Evolutionary conservation across 495 filamentous ascomycete species (phyloP).

Genomic region (Trichocladium antarcticum): DNA sequence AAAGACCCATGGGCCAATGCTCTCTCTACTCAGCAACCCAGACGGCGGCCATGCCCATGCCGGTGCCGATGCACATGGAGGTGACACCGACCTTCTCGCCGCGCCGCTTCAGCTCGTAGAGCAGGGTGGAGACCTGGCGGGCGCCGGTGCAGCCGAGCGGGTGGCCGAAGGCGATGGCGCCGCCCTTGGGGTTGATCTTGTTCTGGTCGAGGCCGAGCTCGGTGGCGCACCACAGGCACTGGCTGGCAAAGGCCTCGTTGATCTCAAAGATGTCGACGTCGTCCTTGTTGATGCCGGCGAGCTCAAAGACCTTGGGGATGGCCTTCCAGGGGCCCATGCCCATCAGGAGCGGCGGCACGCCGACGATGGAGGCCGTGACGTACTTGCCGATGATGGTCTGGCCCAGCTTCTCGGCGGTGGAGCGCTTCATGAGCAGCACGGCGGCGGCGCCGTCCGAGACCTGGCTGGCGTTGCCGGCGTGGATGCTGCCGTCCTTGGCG

Average conservation of each 20-base stretch:
- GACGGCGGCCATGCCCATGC: constrained; percentile 84
- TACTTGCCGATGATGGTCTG: constrained; percentile 85
- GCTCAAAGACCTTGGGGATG: constrained; percentile 80
- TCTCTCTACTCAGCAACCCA: constrained; percentile 56
- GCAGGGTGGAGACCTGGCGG: constrained; percentile 80
- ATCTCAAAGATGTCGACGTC: constrained; percentile 98
- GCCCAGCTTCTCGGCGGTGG: constrained; percentile 74
- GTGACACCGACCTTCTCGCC: constrained; percentile 80
- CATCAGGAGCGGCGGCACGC: constrained; percentile 90
- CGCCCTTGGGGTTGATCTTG: constrained; percentile 95
- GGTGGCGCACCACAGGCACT: constrained; percentile 87
- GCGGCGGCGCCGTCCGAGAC: constrained; percentile 94
- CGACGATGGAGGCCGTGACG: constrained; percentile 71
- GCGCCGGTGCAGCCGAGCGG: constrained; percentile 91
- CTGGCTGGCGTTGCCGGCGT: constrained; percentile 92
- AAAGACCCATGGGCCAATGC: neutral
- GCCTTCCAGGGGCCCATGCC: constrained; percentile 92
- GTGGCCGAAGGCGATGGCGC: constrained; percentile 97
- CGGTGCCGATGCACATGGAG: constrained; percentile 94
- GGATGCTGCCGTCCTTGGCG: constrained; percentile 79
- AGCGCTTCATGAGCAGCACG: constrained; percentile 90
- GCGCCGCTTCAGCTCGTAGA: constrained; percentile 76
- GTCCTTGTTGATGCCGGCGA: constrained; percentile 74
- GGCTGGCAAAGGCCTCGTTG: constrained; percentile 95
- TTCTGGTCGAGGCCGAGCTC: constrained; percentile 68